Evolutionary conservation across 176 grass and related monocot genomes (phyloP), one percentile per base, ranked within the genome.

Genomic region (Ampelocalamus luodianensis): DNA sequence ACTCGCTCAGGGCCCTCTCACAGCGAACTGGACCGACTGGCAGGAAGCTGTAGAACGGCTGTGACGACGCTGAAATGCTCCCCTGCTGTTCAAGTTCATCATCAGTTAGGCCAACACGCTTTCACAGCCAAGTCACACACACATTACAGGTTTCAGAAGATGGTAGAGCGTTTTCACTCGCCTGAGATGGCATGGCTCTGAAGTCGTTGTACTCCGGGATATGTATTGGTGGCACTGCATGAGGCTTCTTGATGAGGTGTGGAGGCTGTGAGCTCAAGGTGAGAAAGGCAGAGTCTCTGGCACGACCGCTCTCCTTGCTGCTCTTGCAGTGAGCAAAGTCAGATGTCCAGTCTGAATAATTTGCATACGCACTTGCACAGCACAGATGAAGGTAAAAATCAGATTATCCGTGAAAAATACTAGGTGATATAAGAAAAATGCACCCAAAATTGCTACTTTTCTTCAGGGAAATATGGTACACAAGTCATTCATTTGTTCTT

Each of bases 11-110:
- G 51, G 86, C 10, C 18, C 82, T 91, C 56, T 95, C 88, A 16
- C 42, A 75, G 74, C 71, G 58, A 56, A 86, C 84, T 0, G 88
- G 90, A 5, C 88, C 71, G 32, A 80, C 48, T 0, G 93, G 93
- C 76, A 95, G 74, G 88, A 93, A 91, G 82, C 44, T 93, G 78
- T 90, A 87, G 85, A 91, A 89, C 5, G 80, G 86, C 75, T 34
- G 90, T 4, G 65, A 44, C 44, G 88, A 22, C 66, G 80, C 65
- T 37, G 82, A 20, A 40, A 53, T 22, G 73, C 58, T 63, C 32
- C 66, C 86, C 24, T 74, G 60, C 71, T 53, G 67, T 61, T 68
- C 67, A 56, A 9, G 7, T 22, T 37, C 72, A 16, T 42, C 80
- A 20, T 81, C 85, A 50, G 69, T 90, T 72, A 81, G 24, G 18